Conservation (phyloP, 371 early-diverging fungal genomes). For the Batkoa obscura region DNA sequence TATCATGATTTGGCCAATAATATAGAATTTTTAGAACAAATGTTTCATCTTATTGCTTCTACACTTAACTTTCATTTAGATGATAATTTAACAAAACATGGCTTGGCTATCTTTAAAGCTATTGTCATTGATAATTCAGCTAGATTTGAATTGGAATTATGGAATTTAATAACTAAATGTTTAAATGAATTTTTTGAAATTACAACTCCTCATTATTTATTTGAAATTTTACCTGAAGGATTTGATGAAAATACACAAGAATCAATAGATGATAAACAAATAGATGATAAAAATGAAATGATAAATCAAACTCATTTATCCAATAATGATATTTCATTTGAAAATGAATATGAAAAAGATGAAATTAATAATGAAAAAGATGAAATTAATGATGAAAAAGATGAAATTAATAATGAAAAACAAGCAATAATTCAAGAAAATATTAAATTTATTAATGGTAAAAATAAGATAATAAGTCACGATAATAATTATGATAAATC, state of each 20-base stretch:
- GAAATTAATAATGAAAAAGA: conserved; percentile 8
- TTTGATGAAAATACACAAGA: neutral
- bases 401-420: neutral
- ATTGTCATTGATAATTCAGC: conserved; percentile 44
- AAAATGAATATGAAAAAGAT: neutral
- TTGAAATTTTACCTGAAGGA: conserved; percentile 18
- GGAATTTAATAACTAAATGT: conserved; percentile 39
- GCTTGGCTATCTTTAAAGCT: conserved; percentile 60
- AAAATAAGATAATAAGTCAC: too few species aligned
- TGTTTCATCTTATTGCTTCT: conserved; percentile 48
- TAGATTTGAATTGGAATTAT: conserved; percentile 36
- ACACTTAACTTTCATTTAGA: conserved; percentile 56
- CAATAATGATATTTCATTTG: too few species aligned
- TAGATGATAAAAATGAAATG: neutral
- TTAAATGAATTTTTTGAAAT: conserved; percentile 44
- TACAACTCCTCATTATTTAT: conserved; percentile 59
- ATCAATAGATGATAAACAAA: neutral
- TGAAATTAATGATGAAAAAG: too few species aligned
- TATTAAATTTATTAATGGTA: neutral
- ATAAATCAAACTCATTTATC: neutral
- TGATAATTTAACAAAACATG: conserved; percentile 64
- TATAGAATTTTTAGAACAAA: conserved; percentile 29
- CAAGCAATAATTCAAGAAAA: conserved; percentile 2
- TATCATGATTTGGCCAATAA: conserved; percentile 26
- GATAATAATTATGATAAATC: neutral